A percentile compares a stretch with the other conserved stretches of the same genome.
Evolutionary conservation across 2,329 filamentous ascomycete genomes (phyloP).

Genomic region (Trichoderma oligosporum): DNA sequence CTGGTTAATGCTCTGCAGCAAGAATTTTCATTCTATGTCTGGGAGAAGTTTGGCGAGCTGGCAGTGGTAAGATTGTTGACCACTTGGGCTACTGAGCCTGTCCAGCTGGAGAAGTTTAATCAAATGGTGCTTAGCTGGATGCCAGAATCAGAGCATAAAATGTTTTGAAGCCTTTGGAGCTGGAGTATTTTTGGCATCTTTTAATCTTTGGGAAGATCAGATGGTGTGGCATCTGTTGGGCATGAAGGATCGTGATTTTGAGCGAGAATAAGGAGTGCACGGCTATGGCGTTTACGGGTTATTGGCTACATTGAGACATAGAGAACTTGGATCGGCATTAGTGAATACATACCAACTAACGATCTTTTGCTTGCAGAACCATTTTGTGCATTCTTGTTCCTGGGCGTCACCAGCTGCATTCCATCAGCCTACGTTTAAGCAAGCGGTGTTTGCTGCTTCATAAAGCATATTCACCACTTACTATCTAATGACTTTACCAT

Average conservation of each 20-base stretch:
- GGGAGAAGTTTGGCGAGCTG: conserved; percentile 41
- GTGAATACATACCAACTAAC: neutral
- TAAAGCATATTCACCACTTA: too few species aligned
- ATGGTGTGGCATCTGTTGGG: neutral
- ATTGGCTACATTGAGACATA: neutral
- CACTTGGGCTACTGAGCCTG: conserved; percentile 47
- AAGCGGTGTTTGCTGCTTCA: too few species aligned
- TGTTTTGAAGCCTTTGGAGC: neutral
- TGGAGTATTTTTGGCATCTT: neutral
- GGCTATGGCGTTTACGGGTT: neutral
- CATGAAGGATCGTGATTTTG: neutral
- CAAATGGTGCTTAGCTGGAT: conserved; percentile 27
- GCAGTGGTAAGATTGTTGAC: conserved; percentile 46
- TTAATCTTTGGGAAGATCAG: neutral
- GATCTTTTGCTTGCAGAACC: neutral
- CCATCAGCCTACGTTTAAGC: conserved; percentile 27
- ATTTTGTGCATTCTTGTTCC: too few species aligned
- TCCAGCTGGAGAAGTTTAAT: conserved; percentile 40
- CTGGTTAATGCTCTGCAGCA: conserved; percentile 41
- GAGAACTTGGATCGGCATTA: neutral
- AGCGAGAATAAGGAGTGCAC: conserved; percentile 1
- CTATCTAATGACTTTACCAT: too few species aligned
- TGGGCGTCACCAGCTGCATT: too few species aligned
- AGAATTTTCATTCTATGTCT: conserved; percentile 45
- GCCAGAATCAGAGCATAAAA: neutral